Evolutionary conservation across 169 alveolate genomes (phyloP), one percentile per base, ranked within the genome.

Genomic region (Amoebophrya sp.): DNA sequence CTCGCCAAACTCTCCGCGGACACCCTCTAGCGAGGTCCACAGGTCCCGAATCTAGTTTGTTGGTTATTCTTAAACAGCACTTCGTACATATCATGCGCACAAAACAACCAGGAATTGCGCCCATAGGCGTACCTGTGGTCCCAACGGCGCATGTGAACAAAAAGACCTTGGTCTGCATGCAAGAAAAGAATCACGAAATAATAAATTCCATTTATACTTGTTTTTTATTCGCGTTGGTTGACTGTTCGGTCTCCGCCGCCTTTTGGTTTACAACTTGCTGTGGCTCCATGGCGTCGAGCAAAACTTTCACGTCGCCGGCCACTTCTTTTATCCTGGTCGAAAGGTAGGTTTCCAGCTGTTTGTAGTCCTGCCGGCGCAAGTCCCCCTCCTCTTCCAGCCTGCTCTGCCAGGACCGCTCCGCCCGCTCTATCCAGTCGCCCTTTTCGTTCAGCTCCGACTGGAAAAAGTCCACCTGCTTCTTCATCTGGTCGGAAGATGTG

Each of bases 251-350:
- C 83, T 66, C 83, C 10, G 35, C 1, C 35, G 18, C 83, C 18
- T 66, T 66, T 2, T 18, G 2, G 83, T 66, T 66, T 7, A 66
- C 83, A 66, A n/a, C 35, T 66, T 66, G 83, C 83, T 66, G 83
- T 18, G 83, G 83, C 83, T 66, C 83, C 83, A 66, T 66, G 83
- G 83, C 83, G 83, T 66, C 83, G 1, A 66, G 35, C 7, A 66
- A 25, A 66, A 66, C 83, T 25, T 66, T 66, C 10, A 66, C 35
- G 83, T 66, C 83, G 83, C 38, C 83, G 10, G 35, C 83, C 38
- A 66, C 83, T 25, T 66, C 83, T 25, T 66, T 66, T 25, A 66
- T 25, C 83, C 83, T 2, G 35, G 29, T 66, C 32, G 39, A 0
- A 0, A 66, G 29, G 35, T 66, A 66, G n/a, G n/a, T n/a, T n/a